Evolutionary conservation across 345 rosid species (phyloP), one percentile per base, ranked within the genome.

Genomic region (Lepidium sativum): DNA sequence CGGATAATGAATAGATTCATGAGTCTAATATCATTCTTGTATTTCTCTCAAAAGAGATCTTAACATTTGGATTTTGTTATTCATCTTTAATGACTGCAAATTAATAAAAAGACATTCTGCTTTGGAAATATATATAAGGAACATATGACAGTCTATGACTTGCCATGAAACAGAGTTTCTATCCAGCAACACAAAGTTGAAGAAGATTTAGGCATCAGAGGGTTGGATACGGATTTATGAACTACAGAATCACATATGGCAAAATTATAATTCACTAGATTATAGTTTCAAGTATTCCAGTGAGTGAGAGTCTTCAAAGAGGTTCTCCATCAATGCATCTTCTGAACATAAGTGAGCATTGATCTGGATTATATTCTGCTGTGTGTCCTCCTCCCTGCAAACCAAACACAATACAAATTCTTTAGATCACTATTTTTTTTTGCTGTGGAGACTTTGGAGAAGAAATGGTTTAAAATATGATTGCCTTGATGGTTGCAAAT

Each of bases 401-500:
- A 35, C 12, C 67, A 20, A 29, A 16, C 14, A 6, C 9, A 38
- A 15, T 8, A 5, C 27, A 61, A 61, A n/a, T 13, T 3, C 37
- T 40, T 17, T 29, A 7, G 6, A 14, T 21, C 37, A 32, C 25
- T 43, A 18, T 14, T 14, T 18, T 8, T 18, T 9, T 49, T 12
- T 6, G 4, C 13, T 44, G 17, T 35, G 38, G 4, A 62, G 25
- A 27, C 16, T 37, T 14, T 6, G 10, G 5, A 33, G 29, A 31
- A 14, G n/a, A 39, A 20, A 39, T n/a, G 32, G 32, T n/a, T n/a
- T n/a, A 58, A 17, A 54, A 31, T n/a, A 12, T 17, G 6, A 58
- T 65, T 65, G 63, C 97, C 85, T 87, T 90, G 4, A 85, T 71
- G 18, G 90, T 90, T n/a, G 90, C 92, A 62, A 79, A 90, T 55